Evolutionary conservation across 768 basidiomycete genomes (phyloP).

Genomic region (Agaricus sinodeliciosus): DNA sequence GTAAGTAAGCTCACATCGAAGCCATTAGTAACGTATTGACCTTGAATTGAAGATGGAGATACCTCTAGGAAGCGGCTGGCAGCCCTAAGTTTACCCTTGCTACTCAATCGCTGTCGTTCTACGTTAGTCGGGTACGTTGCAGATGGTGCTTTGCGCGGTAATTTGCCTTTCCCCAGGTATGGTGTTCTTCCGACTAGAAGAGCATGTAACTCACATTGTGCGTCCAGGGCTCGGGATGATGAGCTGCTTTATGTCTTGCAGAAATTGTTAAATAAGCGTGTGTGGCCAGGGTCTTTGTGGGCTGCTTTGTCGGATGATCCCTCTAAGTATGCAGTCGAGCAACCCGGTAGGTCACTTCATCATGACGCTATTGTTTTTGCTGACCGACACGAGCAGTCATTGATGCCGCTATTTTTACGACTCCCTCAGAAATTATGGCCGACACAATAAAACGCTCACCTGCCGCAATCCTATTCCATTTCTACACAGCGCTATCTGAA

Average conservation of each 20-base stretch:
- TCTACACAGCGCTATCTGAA: slow-evolving; percentile 74
- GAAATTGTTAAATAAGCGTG: slow-evolving; percentile 63
- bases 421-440: slow-evolving; percentile 51
- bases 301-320: slow-evolving; percentile 67
- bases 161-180: slow-evolving; percentile 82
- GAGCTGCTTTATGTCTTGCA: slow-evolving; percentile 81
- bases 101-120: slow-evolving; percentile 71
- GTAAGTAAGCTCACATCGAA: slow-evolving; percentile 36
- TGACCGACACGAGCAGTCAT: slow-evolving; percentile 15
- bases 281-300: slow-evolving; percentile 76
- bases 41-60: slow-evolving; percentile 46
- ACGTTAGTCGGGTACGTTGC: slow-evolving; percentile 72
- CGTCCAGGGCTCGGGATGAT: slow-evolving; percentile 71
- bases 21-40: not conserved
- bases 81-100: slow-evolving; percentile 58
- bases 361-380: not conserved
- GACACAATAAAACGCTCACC: slow-evolving; percentile 71
- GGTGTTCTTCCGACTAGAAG: not conserved
- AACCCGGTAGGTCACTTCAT: slow-evolving; percentile 43
- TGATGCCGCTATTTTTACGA: slow-evolving; percentile 32
- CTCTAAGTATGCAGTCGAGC: slow-evolving; percentile 42
- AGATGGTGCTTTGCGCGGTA: slow-evolving; percentile 80
- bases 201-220: not conserved
- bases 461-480: slow-evolving; percentile 82
- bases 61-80: slow-evolving; percentile 60